Conservation (phyloP, 306 rosid genomes). For the Quercus cerris region DNA sequence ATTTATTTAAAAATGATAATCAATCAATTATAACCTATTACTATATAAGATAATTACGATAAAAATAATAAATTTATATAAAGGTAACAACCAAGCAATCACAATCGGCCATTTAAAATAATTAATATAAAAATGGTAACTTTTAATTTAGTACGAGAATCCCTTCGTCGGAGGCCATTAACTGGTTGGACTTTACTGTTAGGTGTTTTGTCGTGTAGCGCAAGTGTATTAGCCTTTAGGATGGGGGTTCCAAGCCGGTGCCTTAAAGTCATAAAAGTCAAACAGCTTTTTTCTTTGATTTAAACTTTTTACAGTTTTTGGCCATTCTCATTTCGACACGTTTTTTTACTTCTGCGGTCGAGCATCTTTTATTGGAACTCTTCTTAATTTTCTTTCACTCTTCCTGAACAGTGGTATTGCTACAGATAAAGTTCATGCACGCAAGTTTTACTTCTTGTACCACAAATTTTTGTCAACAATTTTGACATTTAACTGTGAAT, state of each 20-base stretch:
- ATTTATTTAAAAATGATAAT: too few species aligned
- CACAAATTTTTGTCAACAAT: too few species aligned
- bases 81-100: too few species aligned
- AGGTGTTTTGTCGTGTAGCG: conserved; percentile 45
- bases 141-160: background rate
- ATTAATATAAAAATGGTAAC: too few species aligned
- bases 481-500: too few species aligned
- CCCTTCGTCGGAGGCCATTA: conserved; percentile 17
- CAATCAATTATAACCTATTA: rapidly evolving
- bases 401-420: too few species aligned
- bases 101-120: rapidly evolving
- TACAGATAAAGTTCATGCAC: too few species aligned
- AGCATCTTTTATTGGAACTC: conserved; percentile 7
- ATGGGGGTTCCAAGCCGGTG: background rate
- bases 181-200: conserved; percentile 11
- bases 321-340: conserved; percentile 32
- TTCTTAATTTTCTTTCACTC: background rate
- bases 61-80: too few species aligned
- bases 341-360: conserved; percentile 2
- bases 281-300: conserved; percentile 21
- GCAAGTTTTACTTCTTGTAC: too few species aligned
- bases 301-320: conserved; percentile 6
- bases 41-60: rapidly evolving
- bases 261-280: conserved; percentile 29
- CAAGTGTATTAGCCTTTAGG: background rate